These are phyloP conservation scores for Melastoma malabathricum DNA, from an alignment of 345 rosid species.

Conservation along the genomic window DNA sequence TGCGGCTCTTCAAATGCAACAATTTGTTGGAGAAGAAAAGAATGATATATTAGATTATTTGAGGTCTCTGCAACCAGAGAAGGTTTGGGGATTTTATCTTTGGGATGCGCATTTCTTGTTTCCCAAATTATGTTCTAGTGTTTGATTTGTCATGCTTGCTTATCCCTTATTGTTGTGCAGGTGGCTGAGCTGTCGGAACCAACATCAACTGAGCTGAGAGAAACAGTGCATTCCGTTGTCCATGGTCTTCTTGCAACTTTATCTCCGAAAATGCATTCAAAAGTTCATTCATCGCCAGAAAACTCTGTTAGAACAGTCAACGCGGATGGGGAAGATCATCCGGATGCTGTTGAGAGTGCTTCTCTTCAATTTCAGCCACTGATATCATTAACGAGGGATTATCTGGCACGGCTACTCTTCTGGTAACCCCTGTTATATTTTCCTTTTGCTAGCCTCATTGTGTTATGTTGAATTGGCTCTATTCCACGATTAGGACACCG, in stretches of 20 bases:
- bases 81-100: slow-evolving; percentile 29
- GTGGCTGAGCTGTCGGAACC: slow-evolving; percentile 96
- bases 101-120: not conserved
- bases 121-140: not conserved
- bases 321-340: slow-evolving; percentile 43
- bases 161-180: slow-evolving; percentile 21
- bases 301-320: slow-evolving; percentile 27
- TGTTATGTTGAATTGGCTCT: not conserved
- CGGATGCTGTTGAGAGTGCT: slow-evolving; percentile 72
- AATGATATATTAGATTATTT: slow-evolving; percentile 90
- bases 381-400: slow-evolving; percentile 69
- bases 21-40: slow-evolving; percentile 96
- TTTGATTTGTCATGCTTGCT: not conserved
- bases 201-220: slow-evolving; percentile 57
- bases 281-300: slow-evolving; percentile 49
- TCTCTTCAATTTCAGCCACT: slow-evolving; percentile 80
- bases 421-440: slow-evolving; percentile 36
- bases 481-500: too few relatives aligned
- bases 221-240: slow-evolving; percentile 62
- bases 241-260: slow-evolving; percentile 93
- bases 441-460: not conserved
- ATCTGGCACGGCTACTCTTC: slow-evolving; percentile 89
- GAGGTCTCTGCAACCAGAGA: slow-evolving; percentile 88
- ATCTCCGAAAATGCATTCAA: slow-evolving; percentile 79
- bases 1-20: slow-evolving; percentile 97